A percentile compares a stretch with the other conserved stretches of the same genome.
Evolutionary conservation across 306 rosid species (phyloP).

Genomic region (Cucumis hystrix): DNA sequence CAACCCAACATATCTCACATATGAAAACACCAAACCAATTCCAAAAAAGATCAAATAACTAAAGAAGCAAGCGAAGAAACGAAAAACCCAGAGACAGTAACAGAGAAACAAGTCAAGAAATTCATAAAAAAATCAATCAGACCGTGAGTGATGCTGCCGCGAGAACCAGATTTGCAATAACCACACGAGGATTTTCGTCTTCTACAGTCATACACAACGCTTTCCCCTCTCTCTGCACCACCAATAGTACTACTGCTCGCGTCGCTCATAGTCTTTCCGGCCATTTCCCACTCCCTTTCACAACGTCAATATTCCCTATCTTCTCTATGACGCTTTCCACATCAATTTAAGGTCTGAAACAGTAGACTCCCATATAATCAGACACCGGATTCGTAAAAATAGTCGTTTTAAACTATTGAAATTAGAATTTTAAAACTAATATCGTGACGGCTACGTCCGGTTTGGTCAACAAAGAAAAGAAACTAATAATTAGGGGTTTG

Average conservation of each 20-base stretch:
- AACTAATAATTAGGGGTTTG: not conserved
- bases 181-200: constrained; percentile 60
- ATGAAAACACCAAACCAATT: not conserved
- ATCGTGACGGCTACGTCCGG: not conserved
- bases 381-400: not conserved
- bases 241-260: constrained; percentile 46
- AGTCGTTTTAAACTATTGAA: not conserved
- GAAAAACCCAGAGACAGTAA: not conserved
- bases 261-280: constrained; percentile 35
- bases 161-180: constrained; percentile 59
- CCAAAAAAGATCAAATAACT: not conserved
- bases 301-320: not conserved
- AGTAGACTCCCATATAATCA: not conserved
- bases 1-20: not conserved
- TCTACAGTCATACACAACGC: constrained; percentile 51
- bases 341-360: not conserved
- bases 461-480: not conserved
- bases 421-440: not conserved
- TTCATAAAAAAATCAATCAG: not conserved
- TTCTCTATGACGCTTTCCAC: not conserved
- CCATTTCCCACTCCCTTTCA: constrained; percentile 21
- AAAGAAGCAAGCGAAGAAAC: not conserved
- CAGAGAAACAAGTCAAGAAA: not conserved
- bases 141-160: constrained; percentile 76
- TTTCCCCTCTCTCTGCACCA: constrained; percentile 24